Percentiles rank a stretch among this genome's conserved stretches.
Conservation (phyloP, 176 grass and related monocot genomes). For the Zizania latifolia region DNA sequence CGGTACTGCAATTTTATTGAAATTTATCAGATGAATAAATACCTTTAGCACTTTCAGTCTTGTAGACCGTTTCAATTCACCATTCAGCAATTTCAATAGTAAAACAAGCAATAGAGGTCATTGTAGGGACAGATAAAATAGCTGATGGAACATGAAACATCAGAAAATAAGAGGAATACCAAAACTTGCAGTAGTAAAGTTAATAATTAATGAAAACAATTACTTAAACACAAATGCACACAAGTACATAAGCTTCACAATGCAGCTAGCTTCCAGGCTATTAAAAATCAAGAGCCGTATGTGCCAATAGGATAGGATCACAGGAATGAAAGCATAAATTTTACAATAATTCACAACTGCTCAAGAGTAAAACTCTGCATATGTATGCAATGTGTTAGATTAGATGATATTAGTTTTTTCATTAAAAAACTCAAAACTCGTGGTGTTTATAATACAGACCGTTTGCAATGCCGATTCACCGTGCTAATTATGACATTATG, state of each 20-base stretch:
- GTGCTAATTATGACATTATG: neutral
- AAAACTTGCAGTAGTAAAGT: constrained; percentile 4
- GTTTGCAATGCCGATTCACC: neutral
- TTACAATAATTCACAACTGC: neutral
- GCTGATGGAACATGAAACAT: constrained; percentile 42
- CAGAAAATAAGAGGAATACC: constrained; percentile 23
- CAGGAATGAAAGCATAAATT: neutral
- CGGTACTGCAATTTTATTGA: neutral
- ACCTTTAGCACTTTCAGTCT: constrained; percentile 97
- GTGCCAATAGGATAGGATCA: no score
- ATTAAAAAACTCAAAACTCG: neutral
- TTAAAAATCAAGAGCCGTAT: neutral
- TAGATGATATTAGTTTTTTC: neutral
- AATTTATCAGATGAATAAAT: neutral
- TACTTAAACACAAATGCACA: neutral
- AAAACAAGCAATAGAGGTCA: constrained; percentile 90
- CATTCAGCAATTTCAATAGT: constrained; percentile 92
- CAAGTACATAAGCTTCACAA: neutral
- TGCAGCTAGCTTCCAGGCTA: neutral
- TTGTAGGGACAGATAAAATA: constrained; percentile 94
- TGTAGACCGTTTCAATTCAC: constrained; percentile 95
- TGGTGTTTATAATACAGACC: neutral
- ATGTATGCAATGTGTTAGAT: neutral
- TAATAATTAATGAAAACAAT: constrained; percentile 4
- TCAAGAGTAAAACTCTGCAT: neutral